Evolutionary conservation across 2,329 filamentous ascomycete genomes (phyloP).

Genomic region (Boeremia lycopersici): DNA sequence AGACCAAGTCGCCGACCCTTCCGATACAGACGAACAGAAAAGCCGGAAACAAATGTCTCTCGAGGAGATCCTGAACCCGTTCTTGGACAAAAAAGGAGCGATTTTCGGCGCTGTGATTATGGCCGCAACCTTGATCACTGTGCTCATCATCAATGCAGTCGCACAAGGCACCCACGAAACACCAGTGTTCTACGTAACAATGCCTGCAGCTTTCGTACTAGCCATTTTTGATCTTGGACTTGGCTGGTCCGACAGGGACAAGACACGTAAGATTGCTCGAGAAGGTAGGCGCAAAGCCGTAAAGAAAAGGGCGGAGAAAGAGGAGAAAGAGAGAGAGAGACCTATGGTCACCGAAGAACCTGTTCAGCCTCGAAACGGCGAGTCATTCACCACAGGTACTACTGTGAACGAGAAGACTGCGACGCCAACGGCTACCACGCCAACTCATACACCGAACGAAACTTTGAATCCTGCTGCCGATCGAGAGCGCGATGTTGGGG

Average conservation of each 20-base stretch:
- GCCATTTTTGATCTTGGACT: slow-evolving; percentile 69
- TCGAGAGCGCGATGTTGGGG: background rate
- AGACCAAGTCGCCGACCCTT: slow-evolving; percentile 55
- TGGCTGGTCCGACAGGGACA: slow-evolving; percentile 67
- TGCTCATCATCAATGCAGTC: slow-evolving; percentile 69
- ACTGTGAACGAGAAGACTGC: slow-evolving; percentile 19
- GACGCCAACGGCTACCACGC: slow-evolving; percentile 1
- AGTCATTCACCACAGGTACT: slow-evolving; percentile 2
- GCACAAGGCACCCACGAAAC: slow-evolving; percentile 57
- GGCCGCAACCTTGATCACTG: slow-evolving; percentile 68
- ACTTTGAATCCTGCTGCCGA: background rate
- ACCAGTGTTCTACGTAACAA: slow-evolving; percentile 71
- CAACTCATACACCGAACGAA: slow-evolving; percentile 12
- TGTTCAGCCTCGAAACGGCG: slow-evolving; percentile 12
- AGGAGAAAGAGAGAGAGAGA: background rate
- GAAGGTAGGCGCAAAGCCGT: slow-evolving; percentile 60
- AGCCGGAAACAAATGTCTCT: slow-evolving; percentile 57
- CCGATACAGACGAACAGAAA: slow-evolving; percentile 58
- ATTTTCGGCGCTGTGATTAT: slow-evolving; percentile 69
- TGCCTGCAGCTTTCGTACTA: slow-evolving; percentile 72
- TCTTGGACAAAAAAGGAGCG: slow-evolving; percentile 70
- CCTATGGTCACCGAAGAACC: background rate
- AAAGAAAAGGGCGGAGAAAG: background rate
- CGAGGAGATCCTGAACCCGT: slow-evolving; percentile 78
- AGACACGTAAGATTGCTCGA: slow-evolving; percentile 67